Evolutionary conservation across 148 eudicot species (phyloP).

Genomic region (Beta vulgaris): DNA sequence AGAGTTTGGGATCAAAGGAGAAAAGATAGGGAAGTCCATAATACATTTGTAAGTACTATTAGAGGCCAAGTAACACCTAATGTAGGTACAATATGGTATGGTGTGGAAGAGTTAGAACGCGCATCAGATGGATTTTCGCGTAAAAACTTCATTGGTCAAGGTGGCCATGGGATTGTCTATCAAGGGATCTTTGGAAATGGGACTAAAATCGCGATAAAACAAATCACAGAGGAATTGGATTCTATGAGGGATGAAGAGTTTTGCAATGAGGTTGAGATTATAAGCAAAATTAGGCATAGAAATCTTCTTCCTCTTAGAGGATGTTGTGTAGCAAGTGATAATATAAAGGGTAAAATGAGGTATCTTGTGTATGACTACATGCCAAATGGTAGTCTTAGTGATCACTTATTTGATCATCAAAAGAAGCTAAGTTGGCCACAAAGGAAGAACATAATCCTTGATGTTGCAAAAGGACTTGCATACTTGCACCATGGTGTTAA

Average conservation of each 20-base stretch:
- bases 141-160: conserved; percentile 51
- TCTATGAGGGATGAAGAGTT: conserved; percentile 53
- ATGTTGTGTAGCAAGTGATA: conserved; percentile 55
- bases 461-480: conserved; percentile 59
- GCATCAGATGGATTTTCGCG: conserved; percentile 58
- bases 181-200: conserved; percentile 53
- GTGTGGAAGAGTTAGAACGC: conserved; percentile 45
- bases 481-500: conserved; percentile 64
- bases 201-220: conserved; percentile 50
- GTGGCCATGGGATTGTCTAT: conserved; percentile 60
- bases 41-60: conserved; percentile 38
- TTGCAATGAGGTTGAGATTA: conserved; percentile 59
- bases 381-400: conserved; percentile 59
- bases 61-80: conserved; percentile 51
- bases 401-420: conserved; percentile 34
- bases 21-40: conserved; percentile 41
- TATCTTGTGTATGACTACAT: conserved; percentile 65
- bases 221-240: conserved; percentile 40
- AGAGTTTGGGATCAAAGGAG: conserved; percentile 30
- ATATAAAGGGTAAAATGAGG: conserved; percentile 37
- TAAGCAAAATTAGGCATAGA: conserved; percentile 61
- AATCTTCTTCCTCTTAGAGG: conserved; percentile 63
- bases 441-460: conserved; percentile 57
- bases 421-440: conserved; percentile 51
- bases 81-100: conserved; percentile 53